Percentiles rank a stretch among this genome's conserved stretches.
Evolutionary conservation across 495 filamentous ascomycete genomes (phyloP).

Genomic region (Talaromyces wortmannii): DNA sequence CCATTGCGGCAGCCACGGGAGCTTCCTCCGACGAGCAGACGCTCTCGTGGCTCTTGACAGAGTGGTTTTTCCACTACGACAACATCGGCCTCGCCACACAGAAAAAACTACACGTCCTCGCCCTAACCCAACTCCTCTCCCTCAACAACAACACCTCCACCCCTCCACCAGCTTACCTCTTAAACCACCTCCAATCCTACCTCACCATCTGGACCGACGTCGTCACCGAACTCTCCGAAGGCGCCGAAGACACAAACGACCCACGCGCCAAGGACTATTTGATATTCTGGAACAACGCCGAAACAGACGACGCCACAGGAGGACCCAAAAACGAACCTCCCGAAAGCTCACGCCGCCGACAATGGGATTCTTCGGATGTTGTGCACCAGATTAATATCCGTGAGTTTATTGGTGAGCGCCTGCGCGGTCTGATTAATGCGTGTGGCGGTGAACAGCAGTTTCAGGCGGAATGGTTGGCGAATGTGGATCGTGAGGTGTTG

Average conservation of each 20-base stretch:
- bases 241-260: constrained; percentile 32
- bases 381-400: constrained; percentile 66
- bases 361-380: constrained; percentile 56
- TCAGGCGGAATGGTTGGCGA: constrained; percentile 70
- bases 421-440: constrained; percentile 57
- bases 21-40: constrained; percentile 38
- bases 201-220: constrained; percentile 66
- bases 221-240: constrained; percentile 52
- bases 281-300: constrained; percentile 42
- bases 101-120: constrained; percentile 78
- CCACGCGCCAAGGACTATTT: constrained; percentile 35
- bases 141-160: constrained; percentile 37
- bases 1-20: constrained; percentile 31
- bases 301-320: constrained; percentile 26
- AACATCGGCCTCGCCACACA: constrained; percentile 66
- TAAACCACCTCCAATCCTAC: constrained; percentile 55
- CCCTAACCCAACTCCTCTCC: constrained; percentile 72
- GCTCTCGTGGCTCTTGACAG: constrained; percentile 65
- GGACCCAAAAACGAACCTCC: constrained; percentile 51
- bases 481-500: constrained; percentile 80
- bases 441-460: constrained; percentile 70
- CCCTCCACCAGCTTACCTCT: constrained; percentile 42
- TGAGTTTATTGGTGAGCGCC: constrained; percentile 58
- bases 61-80: constrained; percentile 88
- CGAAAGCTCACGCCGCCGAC: constrained; percentile 47